phyloP scores from a whole-genome alignment of 768 basidiomycete species.

The Mycena floridula region DNA sequence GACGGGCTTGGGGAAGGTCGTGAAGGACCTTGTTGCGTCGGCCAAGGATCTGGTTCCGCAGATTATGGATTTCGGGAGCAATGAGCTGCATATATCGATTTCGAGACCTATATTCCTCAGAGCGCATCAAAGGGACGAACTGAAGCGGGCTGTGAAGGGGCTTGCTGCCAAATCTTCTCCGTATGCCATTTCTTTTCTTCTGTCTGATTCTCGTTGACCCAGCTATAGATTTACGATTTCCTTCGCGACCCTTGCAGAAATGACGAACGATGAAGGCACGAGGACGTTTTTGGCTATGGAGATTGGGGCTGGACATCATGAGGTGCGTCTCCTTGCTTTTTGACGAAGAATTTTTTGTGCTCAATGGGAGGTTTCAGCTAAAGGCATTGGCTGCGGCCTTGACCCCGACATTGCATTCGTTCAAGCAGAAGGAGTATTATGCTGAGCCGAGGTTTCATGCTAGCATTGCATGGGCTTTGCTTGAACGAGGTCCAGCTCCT shows the following conservation, averaged over 20 bases:
- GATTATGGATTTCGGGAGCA: constrained; percentile 37
- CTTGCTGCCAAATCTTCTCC: constrained; percentile 38
- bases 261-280: constrained; percentile 76
- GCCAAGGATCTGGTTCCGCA: constrained; percentile 41
- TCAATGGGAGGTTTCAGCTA: constrained; percentile 42
- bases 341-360: too few species aligned
- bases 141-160: constrained; percentile 55
- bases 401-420: constrained; percentile 45
- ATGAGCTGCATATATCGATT: constrained; percentile 78
- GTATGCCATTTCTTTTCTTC: constrained; percentile 31
- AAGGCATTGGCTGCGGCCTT: constrained; percentile 47
- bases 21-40: constrained; percentile 37
- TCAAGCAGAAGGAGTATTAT: constrained; percentile 81
- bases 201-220: too few species aligned
- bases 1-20: constrained; percentile 35
- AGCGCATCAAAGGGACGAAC: constrained; percentile 70
- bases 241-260: constrained; percentile 63
- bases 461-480: constrained; percentile 83
- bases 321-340: constrained; percentile 38
- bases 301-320: constrained; percentile 74
- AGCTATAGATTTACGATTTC: constrained; percentile 62
- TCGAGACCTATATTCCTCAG: constrained; percentile 78
- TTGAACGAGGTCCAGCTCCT: constrained; percentile 30
- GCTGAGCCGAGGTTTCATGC: constrained; percentile 77
- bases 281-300: constrained; percentile 78